Base-by-base conservation (phyloP, 345 rosid genomes). In the Populus deltoides region DNA sequence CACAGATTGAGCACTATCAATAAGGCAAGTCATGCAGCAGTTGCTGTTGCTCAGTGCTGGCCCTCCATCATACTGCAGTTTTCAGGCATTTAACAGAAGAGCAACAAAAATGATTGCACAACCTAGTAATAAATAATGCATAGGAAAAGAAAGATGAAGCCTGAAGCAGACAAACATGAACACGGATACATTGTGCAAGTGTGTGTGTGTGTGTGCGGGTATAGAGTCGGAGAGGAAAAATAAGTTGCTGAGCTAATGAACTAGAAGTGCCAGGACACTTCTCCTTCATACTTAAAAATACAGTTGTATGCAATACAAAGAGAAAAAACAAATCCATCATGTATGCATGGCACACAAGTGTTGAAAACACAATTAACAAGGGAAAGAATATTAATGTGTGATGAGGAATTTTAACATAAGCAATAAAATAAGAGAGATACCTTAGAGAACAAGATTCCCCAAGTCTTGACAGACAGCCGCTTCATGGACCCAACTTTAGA, bases 11-110 rank as follows among this genome's bases (percentile, higher is more conserved):
- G 98, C 98, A 59, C 86, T 88, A 86, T 91, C 93, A 45, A 88
- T 68, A 83, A 96, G 94, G 88, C 99, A 96, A 74, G 81, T 87
- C 82, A 81, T 79, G 83, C 99, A 93, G 84, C 86, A 87, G 84
- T 96, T 98, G 66, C 73, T 81, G 76, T 90, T 90, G 81, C 91
- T 81, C 68, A 93, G 80, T 79, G 81, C 80, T 75, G 99, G 98
- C 39, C 94, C 98, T 76, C 97, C 97, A 72, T 82, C 83, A 87
- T 83, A 90, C 99, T 96, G 85, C 71, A 77, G 29, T 63, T 82
- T 17, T 68, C 72, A 79, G 55, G 63, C 66, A 76, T 72, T 72
- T 36, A 45, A 31, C 65, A 75, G 31, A 78, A 67, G 49, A 57
- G 27, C 71, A 85, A 80, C 68, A 84, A 74, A n/a, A 77, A 82